Percentiles rank a stretch among this genome's conserved stretches.
Conservation (phyloP, 805 yeast genomes). For the Zygoascus flipseniorum region DNA sequence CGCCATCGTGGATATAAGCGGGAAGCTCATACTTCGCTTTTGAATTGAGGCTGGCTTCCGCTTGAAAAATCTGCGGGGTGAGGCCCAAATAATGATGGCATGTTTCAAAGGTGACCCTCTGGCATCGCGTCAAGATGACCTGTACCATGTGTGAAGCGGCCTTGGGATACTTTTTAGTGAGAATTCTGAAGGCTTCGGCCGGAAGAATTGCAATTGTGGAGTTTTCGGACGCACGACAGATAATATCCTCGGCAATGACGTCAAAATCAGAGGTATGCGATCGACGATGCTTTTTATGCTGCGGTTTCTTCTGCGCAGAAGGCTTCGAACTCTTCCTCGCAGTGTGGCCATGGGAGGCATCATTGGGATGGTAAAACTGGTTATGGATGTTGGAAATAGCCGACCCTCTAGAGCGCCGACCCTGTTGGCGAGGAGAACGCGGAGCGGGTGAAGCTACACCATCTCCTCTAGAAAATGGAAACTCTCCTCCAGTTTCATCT, state of each 20-base stretch:
- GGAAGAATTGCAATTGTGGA: slow-evolving; percentile 93
- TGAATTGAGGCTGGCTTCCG: slow-evolving; percentile 61
- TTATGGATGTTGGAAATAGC: not conserved
- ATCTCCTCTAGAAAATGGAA: not conserved
- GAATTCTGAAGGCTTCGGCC: slow-evolving; percentile 63
- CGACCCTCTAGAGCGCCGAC: not conserved
- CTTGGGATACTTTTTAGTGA: slow-evolving; percentile 69
- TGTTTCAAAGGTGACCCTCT: slow-evolving; percentile 86
- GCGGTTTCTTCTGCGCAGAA: not conserved
- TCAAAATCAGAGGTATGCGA: slow-evolving; percentile 5
- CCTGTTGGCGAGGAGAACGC: not conserved
- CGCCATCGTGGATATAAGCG: slow-evolving; percentile 49
- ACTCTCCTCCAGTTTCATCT: not conserved
- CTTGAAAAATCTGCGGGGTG: slow-evolving; percentile 68
- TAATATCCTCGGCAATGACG: slow-evolving; percentile 30
- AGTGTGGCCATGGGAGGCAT: not conserved
- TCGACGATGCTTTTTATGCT: not conserved
- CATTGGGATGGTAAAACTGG: not conserved
- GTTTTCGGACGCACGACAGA: slow-evolving; percentile 65
- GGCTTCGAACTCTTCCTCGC: no score
- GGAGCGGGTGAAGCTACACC: not conserved
- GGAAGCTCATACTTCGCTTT: slow-evolving; percentile 47
- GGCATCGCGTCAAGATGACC: slow-evolving; percentile 77
- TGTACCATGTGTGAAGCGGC: slow-evolving; percentile 92
- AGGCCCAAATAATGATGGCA: slow-evolving; percentile 81